phyloP scores from a whole-genome alignment of 2,329 filamentous ascomycete species.

The Cladosporium sphaerospermum region DNA sequence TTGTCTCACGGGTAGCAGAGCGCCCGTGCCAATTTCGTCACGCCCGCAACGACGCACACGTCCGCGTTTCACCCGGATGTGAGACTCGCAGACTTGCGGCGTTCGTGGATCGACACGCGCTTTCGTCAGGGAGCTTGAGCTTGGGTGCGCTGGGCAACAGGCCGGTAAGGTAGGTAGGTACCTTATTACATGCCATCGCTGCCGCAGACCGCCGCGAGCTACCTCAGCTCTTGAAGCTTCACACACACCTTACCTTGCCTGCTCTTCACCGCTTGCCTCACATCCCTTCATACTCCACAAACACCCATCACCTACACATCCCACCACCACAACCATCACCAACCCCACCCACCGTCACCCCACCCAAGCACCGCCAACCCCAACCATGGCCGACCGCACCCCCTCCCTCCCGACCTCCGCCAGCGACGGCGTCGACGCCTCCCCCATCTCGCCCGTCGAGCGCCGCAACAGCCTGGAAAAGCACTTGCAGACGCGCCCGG shows the following conservation, averaged over 20 bases:
- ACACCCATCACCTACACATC: too few species aligned
- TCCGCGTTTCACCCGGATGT: too few species aligned
- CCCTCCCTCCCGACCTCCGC: not conserved
- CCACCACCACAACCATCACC: not conserved
- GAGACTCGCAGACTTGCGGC: not conserved
- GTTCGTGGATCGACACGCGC: not conserved
- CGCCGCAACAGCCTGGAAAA: conserved; percentile 22
- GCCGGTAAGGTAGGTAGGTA: not conserved
- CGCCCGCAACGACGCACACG: not conserved
- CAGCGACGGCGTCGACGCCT: conserved; percentile 14
- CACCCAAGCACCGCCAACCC: not conserved
- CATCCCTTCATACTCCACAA: too few species aligned
- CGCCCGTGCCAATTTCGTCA: not conserved
- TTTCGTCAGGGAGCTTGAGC: not conserved
- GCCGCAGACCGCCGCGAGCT: not conserved
- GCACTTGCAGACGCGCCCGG: conserved; percentile 41
- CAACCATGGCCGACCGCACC: not conserved
- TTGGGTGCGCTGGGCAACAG: not conserved
- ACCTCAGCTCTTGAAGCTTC: not conserved
- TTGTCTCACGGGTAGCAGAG: not conserved
- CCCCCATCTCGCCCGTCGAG: conserved; percentile 18
- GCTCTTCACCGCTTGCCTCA: too few species aligned
- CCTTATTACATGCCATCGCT: not conserved
- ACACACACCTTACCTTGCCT: not conserved
- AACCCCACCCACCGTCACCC: not conserved